Conservation (phyloP, 1,284 basidiomycete genomes). For the Pseudozyma hubeiensis region DNA sequence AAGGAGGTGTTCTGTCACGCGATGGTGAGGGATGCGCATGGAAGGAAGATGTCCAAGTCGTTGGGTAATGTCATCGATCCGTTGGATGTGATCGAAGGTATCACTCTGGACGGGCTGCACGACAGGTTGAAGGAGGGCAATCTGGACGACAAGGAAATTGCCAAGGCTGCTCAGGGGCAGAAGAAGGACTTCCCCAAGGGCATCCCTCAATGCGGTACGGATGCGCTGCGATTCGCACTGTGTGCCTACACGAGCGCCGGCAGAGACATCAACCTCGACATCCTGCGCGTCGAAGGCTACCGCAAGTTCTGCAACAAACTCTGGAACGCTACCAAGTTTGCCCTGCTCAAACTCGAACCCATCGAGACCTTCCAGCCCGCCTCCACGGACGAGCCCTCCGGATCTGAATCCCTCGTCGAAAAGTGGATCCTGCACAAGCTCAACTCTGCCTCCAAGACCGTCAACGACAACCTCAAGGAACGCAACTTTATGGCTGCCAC, state of each 20-base stretch:
- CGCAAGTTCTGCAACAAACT: conserved; percentile 99
- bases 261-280: conserved; percentile 76
- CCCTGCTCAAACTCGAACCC: conserved; percentile 70
- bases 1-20: conserved; percentile 98
- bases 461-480: conserved; percentile 81
- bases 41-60: conserved; percentile 98
- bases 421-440: conserved; percentile 96
- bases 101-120: conserved; percentile 85
- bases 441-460: conserved; percentile 80
- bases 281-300: conserved; percentile 96
- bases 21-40: conserved; percentile 98
- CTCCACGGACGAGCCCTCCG: conserved; percentile 76
- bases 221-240: conserved; percentile 92
- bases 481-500: conserved; percentile 95
- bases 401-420: conserved; percentile 90
- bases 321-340: conserved; percentile 99
- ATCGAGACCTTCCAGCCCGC: conserved; percentile 61
- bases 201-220: conserved; percentile 97
- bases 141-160: conserved; percentile 91
- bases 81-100: conserved; percentile 91
- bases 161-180: conserved; percentile 91
- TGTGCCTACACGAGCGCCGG: conserved; percentile 88
- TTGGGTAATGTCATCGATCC: conserved; percentile 99
- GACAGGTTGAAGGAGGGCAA: conserved; percentile 90
- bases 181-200: conserved; percentile 99